A percentile compares a stretch with the other conserved stretches of the same genome.
phyloP scores from a whole-genome alignment of 306 rosid genomes.

The cucumber (Cucumis sativus) region Cucumber_9930_V3 NC_026661.2:4170501-4171000 shows the following conservation, averaged over 20 bases:
- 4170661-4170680: conserved; percentile 65
- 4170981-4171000: background rate
- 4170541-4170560: background rate
- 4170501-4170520: background rate
- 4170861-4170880: too few relatives aligned
- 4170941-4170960: background rate
- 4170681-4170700: conserved; percentile 44
- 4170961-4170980: background rate
- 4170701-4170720: conserved; percentile 19
- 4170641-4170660: conserved; percentile 39
- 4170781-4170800: conserved; percentile 37
- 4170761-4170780: conserved; percentile 76
- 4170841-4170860: too few relatives aligned
- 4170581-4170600: conserved; percentile 11
- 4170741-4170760: conserved; percentile 22
- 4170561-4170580: background rate
- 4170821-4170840: background rate
- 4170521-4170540: background rate
- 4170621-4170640: conserved; percentile 18
- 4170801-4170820: conserved; percentile 10
- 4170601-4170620: conserved; percentile 28
- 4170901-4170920: too few relatives aligned
- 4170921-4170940: background rate
- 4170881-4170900: too few relatives aligned
- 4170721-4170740: conserved; percentile 41